These are phyloP conservation scores for Chytriomyces hyalinus DNA, from an alignment of 192 early-diverging fungal species.

Conservation along the genomic window DNA sequence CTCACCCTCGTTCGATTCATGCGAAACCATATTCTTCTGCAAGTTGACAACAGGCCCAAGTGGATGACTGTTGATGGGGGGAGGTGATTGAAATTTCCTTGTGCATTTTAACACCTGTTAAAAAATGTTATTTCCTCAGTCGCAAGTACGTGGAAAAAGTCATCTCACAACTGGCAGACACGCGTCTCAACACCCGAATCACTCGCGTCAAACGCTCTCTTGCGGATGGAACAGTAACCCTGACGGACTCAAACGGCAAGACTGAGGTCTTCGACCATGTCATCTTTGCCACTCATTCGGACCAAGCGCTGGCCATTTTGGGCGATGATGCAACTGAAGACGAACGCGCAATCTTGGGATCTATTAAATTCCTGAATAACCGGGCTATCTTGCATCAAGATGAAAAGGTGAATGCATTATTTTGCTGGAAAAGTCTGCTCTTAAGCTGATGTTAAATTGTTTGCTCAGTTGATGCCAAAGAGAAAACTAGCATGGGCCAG, in stretches of 20 bases:
- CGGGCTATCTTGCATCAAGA: constrained; percentile 62
- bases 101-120: neutral
- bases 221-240: constrained; percentile 14
- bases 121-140: constrained; percentile 19
- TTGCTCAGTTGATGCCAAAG: constrained; percentile 60
- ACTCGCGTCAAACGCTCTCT: constrained; percentile 39
- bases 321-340: constrained; percentile 57
- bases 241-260: constrained; percentile 47
- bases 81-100: constrained; percentile 32
- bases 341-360: constrained; percentile 54
- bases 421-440: neutral
- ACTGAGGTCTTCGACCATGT: constrained; percentile 60
- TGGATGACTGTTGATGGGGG: constrained; percentile 66
- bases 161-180: constrained; percentile 39
- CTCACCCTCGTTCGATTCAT: constrained; percentile 68
- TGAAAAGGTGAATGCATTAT: constrained; percentile 32
- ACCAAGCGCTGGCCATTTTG: constrained; percentile 61
- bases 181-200: constrained; percentile 46
- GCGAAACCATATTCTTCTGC: constrained; percentile 65
- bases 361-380: constrained; percentile 57
- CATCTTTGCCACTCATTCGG: constrained; percentile 65
- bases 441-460: neutral
- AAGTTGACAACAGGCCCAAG: constrained; percentile 55
- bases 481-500: constrained; percentile 50
- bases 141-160: constrained; percentile 52